Evolutionary conservation across 768 basidiomycete genomes (phyloP).

Genomic region (Lactifluus volemus): DNA sequence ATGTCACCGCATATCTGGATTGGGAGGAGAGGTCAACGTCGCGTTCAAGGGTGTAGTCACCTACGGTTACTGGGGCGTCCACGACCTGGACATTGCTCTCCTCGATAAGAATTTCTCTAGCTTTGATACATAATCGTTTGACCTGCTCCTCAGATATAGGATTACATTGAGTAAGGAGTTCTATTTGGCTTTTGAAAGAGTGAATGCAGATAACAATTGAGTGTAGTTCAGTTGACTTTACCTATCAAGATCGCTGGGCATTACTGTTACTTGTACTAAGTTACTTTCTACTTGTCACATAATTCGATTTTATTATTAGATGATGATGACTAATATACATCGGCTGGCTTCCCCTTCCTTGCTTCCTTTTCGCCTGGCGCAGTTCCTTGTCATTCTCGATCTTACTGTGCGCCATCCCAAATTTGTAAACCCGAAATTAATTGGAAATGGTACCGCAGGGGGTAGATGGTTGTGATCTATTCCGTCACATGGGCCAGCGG

Average conservation of each 20-base stretch:
- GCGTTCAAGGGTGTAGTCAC: constrained; percentile 24
- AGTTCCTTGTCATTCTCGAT: not conserved
- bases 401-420: not conserved
- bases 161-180: constrained; percentile 87
- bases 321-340: not conserved
- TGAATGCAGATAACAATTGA: not conserved
- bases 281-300: not conserved
- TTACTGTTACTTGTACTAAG: not conserved
- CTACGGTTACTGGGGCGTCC: constrained; percentile 90
- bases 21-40: constrained; percentile 21
- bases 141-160: constrained; percentile 95
- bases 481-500: not conserved
- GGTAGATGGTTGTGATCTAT: not conserved
- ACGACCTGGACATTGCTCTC: constrained; percentile 97
- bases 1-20: constrained; percentile 87
- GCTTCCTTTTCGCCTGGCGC: not conserved
- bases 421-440: not conserved
- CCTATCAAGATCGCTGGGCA: constrained; percentile 20
- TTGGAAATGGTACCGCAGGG: not conserved
- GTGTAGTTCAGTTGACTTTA: not conserved
- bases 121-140: constrained; percentile 90
- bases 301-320: constrained; percentile 1
- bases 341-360: too few species aligned
- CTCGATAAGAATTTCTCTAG: constrained; percentile 93
- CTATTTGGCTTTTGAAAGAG: constrained; percentile 69